phyloP scores from a whole-genome alignment of 352 stramenopile genomes.

The Phytophthora hibernalis region DNA sequence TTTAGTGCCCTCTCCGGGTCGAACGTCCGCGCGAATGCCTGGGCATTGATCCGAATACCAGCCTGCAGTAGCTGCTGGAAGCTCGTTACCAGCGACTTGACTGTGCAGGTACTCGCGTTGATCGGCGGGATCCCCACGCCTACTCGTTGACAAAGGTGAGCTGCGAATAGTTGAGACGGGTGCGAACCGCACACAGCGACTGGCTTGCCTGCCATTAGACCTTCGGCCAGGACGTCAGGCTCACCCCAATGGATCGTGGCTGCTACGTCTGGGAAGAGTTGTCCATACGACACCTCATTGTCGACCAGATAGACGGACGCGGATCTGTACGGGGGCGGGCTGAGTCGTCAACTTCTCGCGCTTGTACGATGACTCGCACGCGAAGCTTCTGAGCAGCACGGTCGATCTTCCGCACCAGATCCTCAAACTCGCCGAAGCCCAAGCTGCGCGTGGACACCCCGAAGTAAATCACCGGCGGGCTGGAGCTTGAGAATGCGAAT shows the following conservation, averaged over 20 bases:
- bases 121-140: slow-evolving; percentile 73
- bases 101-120: slow-evolving; percentile 61
- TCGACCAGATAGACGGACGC: slow-evolving; percentile 24
- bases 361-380: slow-evolving; percentile 56
- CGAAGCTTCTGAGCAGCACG: slow-evolving; percentile 28
- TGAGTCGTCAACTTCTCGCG: slow-evolving; percentile 3
- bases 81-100: slow-evolving; percentile 61
- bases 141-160: slow-evolving; percentile 57
- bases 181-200: slow-evolving; percentile 90
- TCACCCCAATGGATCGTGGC: slow-evolving; percentile 80
- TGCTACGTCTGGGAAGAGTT: slow-evolving; percentile 74
- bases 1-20: slow-evolving; percentile 66
- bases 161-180: slow-evolving; percentile 89
- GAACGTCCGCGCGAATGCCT: slow-evolving; percentile 52
- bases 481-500: slow-evolving; percentile 13
- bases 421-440: slow-evolving; percentile 25
- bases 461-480: slow-evolving; percentile 45
- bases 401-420: slow-evolving; percentile 44
- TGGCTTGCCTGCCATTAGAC: slow-evolving; percentile 76
- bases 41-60: slow-evolving; percentile 46
- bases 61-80: slow-evolving; percentile 60
- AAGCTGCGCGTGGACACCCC: slow-evolving; percentile 33
- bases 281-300: slow-evolving; percentile 62
- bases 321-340: slow-evolving; percentile 11
- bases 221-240: slow-evolving; percentile 77